Percentiles rank a stretch among this genome's conserved stretches.
phyloP scores from a whole-genome alignment of 306 rosid genomes.

The Gynostemma pentaphyllum region DNA sequence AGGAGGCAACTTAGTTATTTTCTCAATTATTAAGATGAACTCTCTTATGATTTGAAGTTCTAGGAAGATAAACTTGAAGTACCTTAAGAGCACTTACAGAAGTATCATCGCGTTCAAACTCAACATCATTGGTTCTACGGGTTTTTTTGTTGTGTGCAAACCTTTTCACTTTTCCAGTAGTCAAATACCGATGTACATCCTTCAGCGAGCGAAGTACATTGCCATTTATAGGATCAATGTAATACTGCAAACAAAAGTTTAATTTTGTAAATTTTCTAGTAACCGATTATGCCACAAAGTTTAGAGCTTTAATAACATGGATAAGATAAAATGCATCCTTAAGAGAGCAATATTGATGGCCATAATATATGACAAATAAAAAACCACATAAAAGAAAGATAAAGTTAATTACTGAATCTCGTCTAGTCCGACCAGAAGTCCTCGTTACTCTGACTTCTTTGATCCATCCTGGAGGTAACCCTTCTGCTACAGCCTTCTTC shows the following conservation, averaged over 20 bases:
- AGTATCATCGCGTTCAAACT: slow-evolving; percentile 17
- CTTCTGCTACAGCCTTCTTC: slow-evolving; percentile 42
- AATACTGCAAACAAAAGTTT: slow-evolving; percentile 32
- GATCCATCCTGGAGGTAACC: slow-evolving; percentile 53
- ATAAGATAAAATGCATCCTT: neutral
- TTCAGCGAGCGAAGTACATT: slow-evolving; percentile 39
- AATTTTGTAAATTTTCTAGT: neutral
- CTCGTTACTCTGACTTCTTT: slow-evolving; percentile 37
- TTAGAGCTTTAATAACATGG: neutral
- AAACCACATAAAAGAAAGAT: neutral
- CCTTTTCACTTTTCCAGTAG: slow-evolving; percentile 37
- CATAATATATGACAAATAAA: neutral
- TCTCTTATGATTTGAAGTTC: neutral
- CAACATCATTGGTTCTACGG: slow-evolving; percentile 5
- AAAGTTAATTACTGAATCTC: slow-evolving; percentile 38
- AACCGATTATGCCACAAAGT: neutral
- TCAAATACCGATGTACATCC: slow-evolving; percentile 39
- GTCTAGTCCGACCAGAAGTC: slow-evolving; percentile 29
- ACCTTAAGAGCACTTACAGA: slow-evolving; percentile 23
- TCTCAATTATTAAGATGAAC: neutral
- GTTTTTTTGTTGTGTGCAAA: slow-evolving; percentile 19
- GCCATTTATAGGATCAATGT: slow-evolving; percentile 56
- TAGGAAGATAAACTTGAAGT: neutral
- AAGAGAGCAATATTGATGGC: neutral
- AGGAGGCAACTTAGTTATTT: too few species aligned